These are phyloP conservation scores for Zasmidium citrigriseum DNA, from an alignment of 2,329 filamentous ascomycete species.

Conservation along the genomic window DNA sequence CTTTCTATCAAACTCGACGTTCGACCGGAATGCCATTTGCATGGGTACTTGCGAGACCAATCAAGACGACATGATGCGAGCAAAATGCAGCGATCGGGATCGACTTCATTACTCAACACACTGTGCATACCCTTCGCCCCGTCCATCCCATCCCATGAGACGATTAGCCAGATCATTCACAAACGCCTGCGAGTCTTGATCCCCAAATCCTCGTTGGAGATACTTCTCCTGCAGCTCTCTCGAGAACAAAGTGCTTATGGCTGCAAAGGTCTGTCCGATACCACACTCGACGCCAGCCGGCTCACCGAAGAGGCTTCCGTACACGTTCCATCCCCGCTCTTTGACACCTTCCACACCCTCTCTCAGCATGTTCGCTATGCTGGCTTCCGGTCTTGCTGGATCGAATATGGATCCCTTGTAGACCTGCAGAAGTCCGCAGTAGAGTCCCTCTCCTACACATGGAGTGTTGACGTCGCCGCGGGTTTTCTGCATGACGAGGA, in stretches of 20 bases:
- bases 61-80: no score
- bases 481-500: constrained; percentile 25
- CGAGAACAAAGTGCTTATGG: constrained; percentile 18
- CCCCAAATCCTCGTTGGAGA: constrained; percentile 4
- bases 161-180: constrained; percentile 28
- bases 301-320: constrained; percentile 8
- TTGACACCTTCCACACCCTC: constrained; percentile 20
- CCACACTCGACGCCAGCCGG: constrained; percentile 5
- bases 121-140: constrained; percentile 7
- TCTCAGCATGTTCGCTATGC: constrained; percentile 23
- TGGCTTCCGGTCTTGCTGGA: constrained; percentile 3
- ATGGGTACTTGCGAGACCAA: no score
- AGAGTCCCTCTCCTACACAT: constrained; percentile 13
- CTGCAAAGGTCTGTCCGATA: constrained; percentile 14
- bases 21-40: no score
- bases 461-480: constrained; percentile 16
- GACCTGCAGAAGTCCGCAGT: constrained; percentile 25
- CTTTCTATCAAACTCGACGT: no score
- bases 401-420: constrained; percentile 17
- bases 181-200: constrained; percentile 13
- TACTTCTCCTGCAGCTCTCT: constrained; percentile 1
- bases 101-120: no score
- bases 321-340: constrained; percentile 11
- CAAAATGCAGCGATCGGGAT: no score
- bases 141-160: constrained; percentile 27